Percentiles rank a stretch among this genome's conserved stretches.
phyloP scores from a whole-genome alignment of 139 green algal species.

The Asterochloris sp. region DNA sequence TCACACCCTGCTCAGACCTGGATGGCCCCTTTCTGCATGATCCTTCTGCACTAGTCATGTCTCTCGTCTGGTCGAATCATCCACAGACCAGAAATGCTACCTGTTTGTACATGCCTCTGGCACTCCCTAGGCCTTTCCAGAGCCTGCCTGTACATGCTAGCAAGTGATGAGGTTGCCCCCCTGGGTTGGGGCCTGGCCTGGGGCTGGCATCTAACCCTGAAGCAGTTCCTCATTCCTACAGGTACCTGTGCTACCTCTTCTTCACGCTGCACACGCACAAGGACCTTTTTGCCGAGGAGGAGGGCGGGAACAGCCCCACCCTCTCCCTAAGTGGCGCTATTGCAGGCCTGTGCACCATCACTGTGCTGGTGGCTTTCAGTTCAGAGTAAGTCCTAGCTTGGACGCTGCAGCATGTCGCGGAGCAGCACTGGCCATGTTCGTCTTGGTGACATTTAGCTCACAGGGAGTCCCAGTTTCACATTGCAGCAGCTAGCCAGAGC shows the following conservation, averaged over 20 bases:
- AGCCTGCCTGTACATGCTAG: too few species aligned
- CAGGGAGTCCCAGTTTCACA: too few species aligned
- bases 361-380: conserved; percentile 59
- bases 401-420: background rate
- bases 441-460: background rate
- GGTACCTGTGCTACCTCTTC: conserved; percentile 73
- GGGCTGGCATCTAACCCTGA: background rate
- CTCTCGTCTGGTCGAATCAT: too few species aligned
- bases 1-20: too few species aligned
- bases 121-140: too few species aligned
- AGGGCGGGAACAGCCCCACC: conserved; percentile 45
- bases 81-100: too few species aligned
- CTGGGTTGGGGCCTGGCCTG: too few species aligned
- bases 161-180: too few species aligned
- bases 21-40: too few species aligned
- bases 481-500: too few species aligned
- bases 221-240: conserved; percentile 9
- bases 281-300: conserved; percentile 20
- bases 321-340: conserved; percentile 60
- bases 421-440: background rate
- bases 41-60: too few species aligned
- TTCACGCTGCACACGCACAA: conserved; percentile 84
- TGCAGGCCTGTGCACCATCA: conserved; percentile 56
- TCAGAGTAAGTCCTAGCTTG: conserved; percentile 43
- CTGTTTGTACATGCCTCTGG: too few species aligned